A percentile compares a stretch with the other conserved stretches of the same genome.
Evolutionary conservation across 345 rosid genomes (phyloP).

Genomic region (Acer campestre): DNA sequence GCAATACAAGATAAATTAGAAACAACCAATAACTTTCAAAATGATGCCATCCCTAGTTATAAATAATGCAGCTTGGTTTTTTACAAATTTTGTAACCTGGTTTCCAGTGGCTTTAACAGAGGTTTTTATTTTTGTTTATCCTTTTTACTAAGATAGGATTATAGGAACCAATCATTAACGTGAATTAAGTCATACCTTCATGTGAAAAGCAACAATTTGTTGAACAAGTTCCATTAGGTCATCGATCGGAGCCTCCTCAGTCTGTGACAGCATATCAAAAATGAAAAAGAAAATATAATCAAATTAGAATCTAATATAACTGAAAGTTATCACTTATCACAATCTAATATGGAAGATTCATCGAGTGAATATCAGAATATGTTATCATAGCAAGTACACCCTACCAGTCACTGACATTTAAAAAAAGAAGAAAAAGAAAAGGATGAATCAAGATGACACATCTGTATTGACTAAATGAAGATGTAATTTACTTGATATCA

Average conservation of each 20-base stretch:
- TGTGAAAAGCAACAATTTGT: constrained; percentile 92
- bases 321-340: constrained; percentile 5
- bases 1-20: constrained; percentile 19
- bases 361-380: neutral
- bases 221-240: constrained; percentile 85
- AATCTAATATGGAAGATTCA: neutral
- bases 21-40: neutral
- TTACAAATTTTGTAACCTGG: neutral
- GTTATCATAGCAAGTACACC: neutral
- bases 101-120: neutral
- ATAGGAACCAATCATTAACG: neutral
- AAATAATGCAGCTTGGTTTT: neutral
- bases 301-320: constrained; percentile 10
- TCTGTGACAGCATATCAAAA: constrained; percentile 36
- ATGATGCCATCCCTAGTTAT: neutral
- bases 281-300: constrained; percentile 2
- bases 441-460: neutral
- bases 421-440: neutral
- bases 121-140: neutral
- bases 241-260: constrained; percentile 59
- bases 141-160: neutral
- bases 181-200: constrained; percentile 61
- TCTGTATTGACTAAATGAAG: neutral
- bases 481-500: neutral
- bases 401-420: neutral